Conservation (phyloP, 2,329 filamentous ascomycete genomes). For the Ophiostoma piceae region DNA sequence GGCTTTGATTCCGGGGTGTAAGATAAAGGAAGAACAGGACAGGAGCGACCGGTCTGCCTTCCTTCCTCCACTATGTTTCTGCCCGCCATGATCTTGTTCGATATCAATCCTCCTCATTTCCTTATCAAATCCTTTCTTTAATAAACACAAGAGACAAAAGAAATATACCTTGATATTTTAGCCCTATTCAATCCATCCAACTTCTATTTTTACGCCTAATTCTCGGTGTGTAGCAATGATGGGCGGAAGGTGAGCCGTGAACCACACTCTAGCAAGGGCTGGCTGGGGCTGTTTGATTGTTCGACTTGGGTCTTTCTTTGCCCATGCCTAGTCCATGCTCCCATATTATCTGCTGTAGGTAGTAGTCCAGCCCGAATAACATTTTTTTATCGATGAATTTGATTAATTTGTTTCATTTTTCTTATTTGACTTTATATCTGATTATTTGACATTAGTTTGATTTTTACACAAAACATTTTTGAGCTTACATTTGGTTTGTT, state of each 20-base stretch:
- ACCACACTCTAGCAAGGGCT: not conserved
- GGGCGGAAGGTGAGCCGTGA: not conserved
- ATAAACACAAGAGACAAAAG: too few relatives aligned
- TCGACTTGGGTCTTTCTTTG: not conserved
- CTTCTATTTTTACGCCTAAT: not conserved
- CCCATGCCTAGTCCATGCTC: not conserved
- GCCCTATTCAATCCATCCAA: not conserved
- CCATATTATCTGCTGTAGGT: not conserved
- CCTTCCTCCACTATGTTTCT: not conserved
- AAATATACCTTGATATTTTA: not conserved
- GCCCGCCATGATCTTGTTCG: not conserved
- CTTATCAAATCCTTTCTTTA: not conserved
- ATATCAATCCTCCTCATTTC: not conserved
- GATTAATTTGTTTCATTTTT: not conserved
- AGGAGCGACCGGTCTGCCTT: not conserved
- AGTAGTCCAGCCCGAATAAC: not conserved
- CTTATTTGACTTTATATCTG: too few relatives aligned
- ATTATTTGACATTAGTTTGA: not conserved
- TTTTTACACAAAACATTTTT: not conserved
- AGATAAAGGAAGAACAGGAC: not conserved
- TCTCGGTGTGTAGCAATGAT: not conserved
- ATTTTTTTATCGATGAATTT: not conserved
- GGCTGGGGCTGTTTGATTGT: not conserved
- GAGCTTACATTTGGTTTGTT: too few relatives aligned
- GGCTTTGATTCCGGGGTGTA: not conserved